Evolutionary conservation across 2,329 filamentous ascomycete genomes (phyloP), one percentile per base, ranked within the genome.

Genomic region (Aureobasidium leucospermi): DNA sequence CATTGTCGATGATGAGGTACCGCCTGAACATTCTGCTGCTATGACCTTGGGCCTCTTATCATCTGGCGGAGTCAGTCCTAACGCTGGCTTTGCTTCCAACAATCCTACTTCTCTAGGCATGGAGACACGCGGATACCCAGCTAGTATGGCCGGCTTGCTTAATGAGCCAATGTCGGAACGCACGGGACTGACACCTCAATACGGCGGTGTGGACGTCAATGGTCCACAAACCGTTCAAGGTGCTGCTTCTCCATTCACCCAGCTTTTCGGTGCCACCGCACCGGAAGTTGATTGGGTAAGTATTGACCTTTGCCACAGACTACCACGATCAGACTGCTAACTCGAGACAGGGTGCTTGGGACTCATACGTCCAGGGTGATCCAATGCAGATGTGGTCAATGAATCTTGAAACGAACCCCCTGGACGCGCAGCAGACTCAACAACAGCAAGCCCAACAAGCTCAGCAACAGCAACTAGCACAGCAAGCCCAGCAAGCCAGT

Each of bases 41-140:
- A 87, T 88, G 84, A 87, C 85, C 0, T 69, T 88, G n/a, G 85
- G 85, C 2, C 81, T 88, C 74, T 75, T 88, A 29, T 86, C 84
- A 58, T 82, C 81, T 39, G 85, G 85, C 5, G 77, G 79, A 23
- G 77, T 85, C 72, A 80, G 80, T 13, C 79, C 83, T 1, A 78
- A 77, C 52, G 60, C 63, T 10, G 61, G 61, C 23, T 67, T 67
- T 46, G 58, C 48, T 11, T 42, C 58, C 3, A 53, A 53, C 8
- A 19, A 23, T 9, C 38, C 47, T 3, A 11, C 16, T 7, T 64
- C 60, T 19, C 60, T 63, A 59, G 58, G n/a, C n/a, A 60, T 60
- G 42, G 61, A 58, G 41, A 64, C 32, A 62, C 56, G 63, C 59
- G 49, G 59, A 7, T 71, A 68, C 59, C 70, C 70, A 13, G 65